These are phyloP conservation scores for Trichoderma sp. DNA, from an alignment of 2,329 filamentous ascomycete genomes.

Conservation along the genomic window DNA sequence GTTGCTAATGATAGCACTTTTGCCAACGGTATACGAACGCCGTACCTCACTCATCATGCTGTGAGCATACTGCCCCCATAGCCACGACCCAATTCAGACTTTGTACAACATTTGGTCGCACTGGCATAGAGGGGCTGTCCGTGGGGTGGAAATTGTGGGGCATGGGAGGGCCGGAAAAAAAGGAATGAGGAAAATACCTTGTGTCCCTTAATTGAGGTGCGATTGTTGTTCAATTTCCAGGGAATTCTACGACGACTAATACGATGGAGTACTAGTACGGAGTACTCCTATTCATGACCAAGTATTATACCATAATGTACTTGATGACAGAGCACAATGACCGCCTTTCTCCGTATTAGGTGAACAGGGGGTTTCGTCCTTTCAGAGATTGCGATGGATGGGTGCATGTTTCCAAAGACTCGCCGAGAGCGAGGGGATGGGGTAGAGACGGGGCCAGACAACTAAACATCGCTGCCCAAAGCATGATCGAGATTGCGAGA, in stretches of 20 bases:
- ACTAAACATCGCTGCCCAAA: background rate
- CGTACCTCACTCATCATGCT: background rate
- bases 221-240: slow-evolving; percentile 4
- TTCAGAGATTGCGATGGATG: slow-evolving; percentile 15
- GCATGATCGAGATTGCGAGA: slow-evolving; percentile 11
- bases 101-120: background rate
- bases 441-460: background rate
- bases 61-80: background rate
- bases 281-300: slow-evolving; percentile 3
- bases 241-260: slow-evolving; percentile 11
- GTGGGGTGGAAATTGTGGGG: slow-evolving; percentile 1
- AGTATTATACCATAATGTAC: background rate
- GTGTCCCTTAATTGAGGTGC: background rate
- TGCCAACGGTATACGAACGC: background rate
- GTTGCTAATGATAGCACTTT: background rate
- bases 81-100: background rate
- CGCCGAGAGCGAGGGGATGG: background rate
- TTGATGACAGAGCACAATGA: background rate
- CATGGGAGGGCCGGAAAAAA: slow-evolving; percentile 10
- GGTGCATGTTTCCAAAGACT: slow-evolving; percentile 3
- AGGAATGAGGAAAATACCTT: background rate
- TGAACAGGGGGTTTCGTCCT: background rate
- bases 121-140: background rate
- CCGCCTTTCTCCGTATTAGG: slow-evolving; percentile 7
- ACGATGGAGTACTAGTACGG: background rate